Evolutionary conservation across 805 yeast genomes (phyloP), one percentile per base, ranked within the genome.

Genomic region (Candida takata): DNA sequence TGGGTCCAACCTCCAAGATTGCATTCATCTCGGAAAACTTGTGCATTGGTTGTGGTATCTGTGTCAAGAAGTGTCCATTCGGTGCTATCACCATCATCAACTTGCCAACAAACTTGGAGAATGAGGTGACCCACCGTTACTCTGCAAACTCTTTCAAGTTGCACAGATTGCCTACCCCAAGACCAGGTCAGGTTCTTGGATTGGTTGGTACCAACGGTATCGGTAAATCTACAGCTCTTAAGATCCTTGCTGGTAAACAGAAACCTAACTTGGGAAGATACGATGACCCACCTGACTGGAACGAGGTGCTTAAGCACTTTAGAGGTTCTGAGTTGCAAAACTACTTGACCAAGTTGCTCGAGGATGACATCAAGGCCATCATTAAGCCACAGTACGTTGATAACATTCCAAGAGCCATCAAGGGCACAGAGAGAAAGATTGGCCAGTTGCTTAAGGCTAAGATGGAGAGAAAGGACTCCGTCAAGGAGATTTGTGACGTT

Each of bases 41-140:
- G 57, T 92, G 98, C 73, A 90, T 92, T 52, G 98, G 98, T 60
- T 92, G 98, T 72, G 98, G 98, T 87, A 92, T 92, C 52, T 92
- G 98, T 74, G 95, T 88, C 35, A 92, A 92, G 64, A 92, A 87
- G 61, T 92, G 98, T 66, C 98, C 98, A 21, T 92, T 92, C 57
- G 95, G 90, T 55, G 98, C 98, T 45, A 88, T 92, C 55, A 83
- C 76, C 56, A 92, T 92, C 58, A 92, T 92, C 69, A 92, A 92
- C 58, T 71, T 92, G 60, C 98, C 98, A 46, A 90, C 97, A 13
- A 88, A 92, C 61, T 72, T 92, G 58, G 97, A 90, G 36, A 67
- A 70, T 33, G 90, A 92, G 61, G 94, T 88, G 38, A 87, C 97
- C 26, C 97, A 92, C 64, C 79, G 98, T 70, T 92, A 92, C 64